Conservation (phyloP, 768 basidiomycete genomes). For the Kwoniella heveanensis region DNA sequence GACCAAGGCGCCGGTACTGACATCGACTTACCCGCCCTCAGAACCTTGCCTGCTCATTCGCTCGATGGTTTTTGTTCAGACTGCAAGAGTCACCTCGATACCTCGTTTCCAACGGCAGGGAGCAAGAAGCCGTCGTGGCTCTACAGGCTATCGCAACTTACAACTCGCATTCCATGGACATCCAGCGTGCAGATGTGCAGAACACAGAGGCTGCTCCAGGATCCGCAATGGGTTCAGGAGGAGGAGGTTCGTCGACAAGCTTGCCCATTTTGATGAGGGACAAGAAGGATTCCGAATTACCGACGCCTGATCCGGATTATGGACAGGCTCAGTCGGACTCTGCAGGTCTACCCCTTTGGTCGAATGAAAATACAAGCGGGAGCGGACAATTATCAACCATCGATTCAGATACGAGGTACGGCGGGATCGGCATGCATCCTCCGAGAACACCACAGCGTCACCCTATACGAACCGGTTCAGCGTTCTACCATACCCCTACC, state of each 20-base stretch:
- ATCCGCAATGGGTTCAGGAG: neutral
- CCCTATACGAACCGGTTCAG: conserved; percentile 42
- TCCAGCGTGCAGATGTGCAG: conserved; percentile 71
- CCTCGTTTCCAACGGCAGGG: conserved; percentile 83
- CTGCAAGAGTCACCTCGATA: conserved; percentile 93
- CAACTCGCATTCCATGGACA: conserved; percentile 72
- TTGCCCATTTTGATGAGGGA: neutral
- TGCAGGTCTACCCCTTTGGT: conserved; percentile 3
- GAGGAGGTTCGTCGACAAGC: neutral
- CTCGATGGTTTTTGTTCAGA: conserved; percentile 84
- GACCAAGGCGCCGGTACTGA: no score
- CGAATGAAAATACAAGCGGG: neutral
- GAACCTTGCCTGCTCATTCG: conserved; percentile 85
- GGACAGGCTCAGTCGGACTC: neutral
- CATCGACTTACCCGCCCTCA: conserved; percentile 56
- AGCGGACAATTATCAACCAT: neutral
- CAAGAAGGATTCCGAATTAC: conserved; percentile 30
- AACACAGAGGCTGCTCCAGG: conserved; percentile 1
- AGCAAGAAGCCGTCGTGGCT: conserved; percentile 77
- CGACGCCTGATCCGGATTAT: conserved; percentile 8
- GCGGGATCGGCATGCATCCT: conserved; percentile 22
- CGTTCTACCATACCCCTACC: conserved; percentile 37
- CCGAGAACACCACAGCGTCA: conserved; percentile 18
- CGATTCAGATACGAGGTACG: neutral
- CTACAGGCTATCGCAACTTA: conserved; percentile 81